Base-by-base conservation (phyloP, 768 basidiomycete genomes). In the Mycena rebaudengoi region DNA sequence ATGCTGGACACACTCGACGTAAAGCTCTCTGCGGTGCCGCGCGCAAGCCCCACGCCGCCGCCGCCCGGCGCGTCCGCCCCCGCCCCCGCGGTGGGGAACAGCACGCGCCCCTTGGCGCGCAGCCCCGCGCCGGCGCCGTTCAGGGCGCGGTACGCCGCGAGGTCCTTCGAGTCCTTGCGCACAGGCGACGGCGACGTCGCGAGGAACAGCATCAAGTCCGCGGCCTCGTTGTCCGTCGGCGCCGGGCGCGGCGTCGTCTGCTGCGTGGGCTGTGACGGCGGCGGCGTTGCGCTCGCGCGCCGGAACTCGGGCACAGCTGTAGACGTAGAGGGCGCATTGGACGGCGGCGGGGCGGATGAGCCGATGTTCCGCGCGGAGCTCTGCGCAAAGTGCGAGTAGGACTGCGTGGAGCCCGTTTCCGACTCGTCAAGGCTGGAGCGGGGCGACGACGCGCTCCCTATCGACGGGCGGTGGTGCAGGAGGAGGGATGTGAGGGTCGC, bases 161-260 rank as follows among this genome's bases (percentile, higher is more conserved):
- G 65, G 68, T 91, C 89, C 66, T 80, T 84, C 6, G 80, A 70
- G 40, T 87, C 86, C 33, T 83, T 86, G 41, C 92, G 87, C 20
- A 83, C 91, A 10, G 93, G 93, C 0, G 92, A 94, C 0, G 93
- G 93, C 1, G 91, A 94, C 7, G 92, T 94, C 40, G 94, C 93
- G 51, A 95, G 85, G 76, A 86, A 92, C 21, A 95, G 79, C 87
- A 95, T 91, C 43, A 94, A 77, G 71, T 92, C 91, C n/a, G 94
- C 92, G 0, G 93, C 94, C 70, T 95, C 94, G 64, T 87, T 89
- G 73, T 92, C 91, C 30, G 88, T 87, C n/a, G 86, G 84, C 7
- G 79, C 86, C 63, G 82, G 83, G 60, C 71, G 85, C 72, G 80
- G 86, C 41, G 79, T 86, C 39, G 73, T 78, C 26, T 57, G 61